Conservation (phyloP, 257 asterid species). For the Nemophila menziesii region DNA sequence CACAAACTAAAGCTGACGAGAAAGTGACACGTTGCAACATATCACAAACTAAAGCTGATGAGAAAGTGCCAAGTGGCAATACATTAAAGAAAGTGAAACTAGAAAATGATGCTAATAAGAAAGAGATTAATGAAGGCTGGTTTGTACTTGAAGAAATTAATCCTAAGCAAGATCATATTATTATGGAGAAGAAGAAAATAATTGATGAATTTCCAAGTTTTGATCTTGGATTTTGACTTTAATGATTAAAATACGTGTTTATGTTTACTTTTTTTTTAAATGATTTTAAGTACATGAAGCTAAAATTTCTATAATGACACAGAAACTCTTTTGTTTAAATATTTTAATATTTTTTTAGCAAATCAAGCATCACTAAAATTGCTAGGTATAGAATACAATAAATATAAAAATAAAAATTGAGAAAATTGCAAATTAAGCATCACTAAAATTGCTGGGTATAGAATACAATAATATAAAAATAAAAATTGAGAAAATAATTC, state of each 20-base stretch:
- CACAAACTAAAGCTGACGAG: slow-evolving; percentile 36
- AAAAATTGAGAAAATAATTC: too few relatives aligned
- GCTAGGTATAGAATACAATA: too few relatives aligned
- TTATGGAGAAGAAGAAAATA: slow-evolving; percentile 14
- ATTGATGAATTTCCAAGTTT: slow-evolving; percentile 50
- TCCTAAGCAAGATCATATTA: slow-evolving; percentile 15
- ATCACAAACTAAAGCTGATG: slow-evolving; percentile 21
- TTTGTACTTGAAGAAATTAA: slow-evolving; percentile 11
- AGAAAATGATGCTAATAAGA: slow-evolving; percentile 16
- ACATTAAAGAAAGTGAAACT: slow-evolving; percentile 22
- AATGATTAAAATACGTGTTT: background rate
- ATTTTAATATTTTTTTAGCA: too few relatives aligned
- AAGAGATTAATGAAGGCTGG: slow-evolving; percentile 14
- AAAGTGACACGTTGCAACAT: slow-evolving; percentile 18
- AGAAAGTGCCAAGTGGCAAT: too few relatives aligned
- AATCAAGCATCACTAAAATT: background rate
- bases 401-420: too few relatives aligned
- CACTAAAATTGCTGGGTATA: too few relatives aligned
- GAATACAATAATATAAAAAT: too few relatives aligned
- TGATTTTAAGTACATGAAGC: too few relatives aligned
- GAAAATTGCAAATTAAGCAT: too few relatives aligned
- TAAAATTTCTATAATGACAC: background rate
- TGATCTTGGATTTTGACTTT: slow-evolving; percentile 62
- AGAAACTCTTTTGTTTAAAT: background rate
- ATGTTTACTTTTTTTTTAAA: too few relatives aligned